Evolutionary conservation across 345 rosid species (phyloP), one percentile per base, ranked within the genome.

Genomic region (Conringia planisiliqua): DNA sequence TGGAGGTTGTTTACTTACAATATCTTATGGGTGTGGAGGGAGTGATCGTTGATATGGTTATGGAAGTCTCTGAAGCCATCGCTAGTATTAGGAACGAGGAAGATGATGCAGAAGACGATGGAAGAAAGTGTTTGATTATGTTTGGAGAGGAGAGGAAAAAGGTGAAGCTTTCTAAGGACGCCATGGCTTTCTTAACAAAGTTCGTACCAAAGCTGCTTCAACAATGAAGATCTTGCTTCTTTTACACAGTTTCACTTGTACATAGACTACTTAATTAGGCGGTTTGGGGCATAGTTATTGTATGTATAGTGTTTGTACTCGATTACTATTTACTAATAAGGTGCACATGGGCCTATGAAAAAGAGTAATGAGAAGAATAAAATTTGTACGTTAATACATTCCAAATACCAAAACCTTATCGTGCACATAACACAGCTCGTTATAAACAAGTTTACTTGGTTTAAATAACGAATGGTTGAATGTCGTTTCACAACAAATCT

Each of bases 1-100:
- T 83, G 0, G 96, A 90, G 74, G 85, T 85, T n/a, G 81, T 84
- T 2, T 83, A 82, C 82, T 61, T 85, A 59, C 90, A 90, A 70
- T 69, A 80, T 67, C 7, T 85, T 42, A 82, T 90, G 90, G 89
- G 90, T 3, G 79, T 90, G 9, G 86, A 88, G 62, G 92, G 96
- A 71, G 89, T 90, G 22, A 84, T 90, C 7, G 85, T 83, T 14
- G 90, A 86, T 75, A 57, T 84, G 43, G 85, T 88, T n/a, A 55
- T 66, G 14, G 91, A 88, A 63, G 84, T 85, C n/a, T 80, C 84
- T 0, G 83, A 85, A 54, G 84, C 85, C 3, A 80, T 90, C 0
- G 67, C 82, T 0, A 82, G 61, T 64, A 30, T 64, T 46, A 40
- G 26, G 18, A 68, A 75, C 12, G 32, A 68, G 11, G 76, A 71